Percentiles rank a stretch among this genome's conserved stretches.
phyloP scores from a whole-genome alignment of 176 grass and related monocot species.

The Juncus inflexus region DNA sequence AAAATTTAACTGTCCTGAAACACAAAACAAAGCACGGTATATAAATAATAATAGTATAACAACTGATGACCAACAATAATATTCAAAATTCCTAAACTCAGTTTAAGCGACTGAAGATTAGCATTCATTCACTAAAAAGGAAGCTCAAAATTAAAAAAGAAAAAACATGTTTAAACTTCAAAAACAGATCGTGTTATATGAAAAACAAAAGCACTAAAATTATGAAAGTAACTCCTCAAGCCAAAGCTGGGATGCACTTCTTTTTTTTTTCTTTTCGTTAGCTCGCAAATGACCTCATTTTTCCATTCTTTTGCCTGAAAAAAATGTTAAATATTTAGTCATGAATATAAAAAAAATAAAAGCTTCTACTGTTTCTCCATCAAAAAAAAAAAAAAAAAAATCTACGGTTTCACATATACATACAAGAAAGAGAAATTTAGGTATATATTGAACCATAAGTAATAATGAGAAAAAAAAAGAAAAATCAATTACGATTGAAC shows the following conservation, averaged over 20 bases:
- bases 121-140: background rate
- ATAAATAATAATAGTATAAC: background rate
- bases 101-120: slow-evolving; percentile 1
- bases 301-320: slow-evolving; percentile 61
- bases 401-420: background rate
- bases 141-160: background rate
- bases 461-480: too few species aligned
- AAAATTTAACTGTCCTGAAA: too few species aligned
- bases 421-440: background rate
- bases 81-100: slow-evolving; percentile 18
- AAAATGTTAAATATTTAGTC: background rate
- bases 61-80: background rate
- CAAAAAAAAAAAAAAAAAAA: background rate
- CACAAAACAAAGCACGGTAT: background rate
- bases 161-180: background rate
- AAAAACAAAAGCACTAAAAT: background rate
- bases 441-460: too few species aligned
- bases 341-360: background rate
- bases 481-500: too few species aligned
- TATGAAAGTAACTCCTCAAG: background rate
- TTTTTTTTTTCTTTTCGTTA: slow-evolving; percentile 23
- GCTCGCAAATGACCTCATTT: slow-evolving; percentile 45
- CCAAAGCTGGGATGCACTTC: slow-evolving; percentile 2
- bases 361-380: background rate
- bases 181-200: slow-evolving; percentile 7